phyloP scores from a whole-genome alignment of 1,139 yeast species.

The Candida sp. region DNA sequence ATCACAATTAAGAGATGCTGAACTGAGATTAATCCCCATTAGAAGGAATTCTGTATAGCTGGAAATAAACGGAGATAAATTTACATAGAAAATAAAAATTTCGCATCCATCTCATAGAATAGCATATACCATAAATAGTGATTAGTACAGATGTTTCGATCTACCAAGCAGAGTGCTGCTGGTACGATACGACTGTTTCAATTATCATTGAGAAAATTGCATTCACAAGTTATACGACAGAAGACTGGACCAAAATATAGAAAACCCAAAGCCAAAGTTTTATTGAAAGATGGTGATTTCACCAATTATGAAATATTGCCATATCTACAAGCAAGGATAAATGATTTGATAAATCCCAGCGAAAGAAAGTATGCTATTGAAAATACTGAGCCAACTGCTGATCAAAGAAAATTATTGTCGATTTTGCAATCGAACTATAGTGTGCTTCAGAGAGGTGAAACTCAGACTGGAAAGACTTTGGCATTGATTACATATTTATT shows the following conservation, averaged over 20 bases:
- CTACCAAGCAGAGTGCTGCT: neutral
- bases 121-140: neutral
- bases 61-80: too few species aligned
- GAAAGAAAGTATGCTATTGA: conserved; percentile 6
- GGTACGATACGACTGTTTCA: neutral
- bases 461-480: conserved; percentile 23
- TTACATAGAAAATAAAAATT: neutral
- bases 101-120: neutral
- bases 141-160: neutral
- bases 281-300: conserved; percentile 13
- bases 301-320: conserved; percentile 24
- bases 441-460: conserved; percentile 14
- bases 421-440: conserved; percentile 17
- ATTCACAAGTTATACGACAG: neutral
- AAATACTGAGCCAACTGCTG: conserved; percentile 19
- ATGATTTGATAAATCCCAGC: conserved; percentile 8
- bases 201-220: neutral
- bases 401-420: conserved; percentile 20
- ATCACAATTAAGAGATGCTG: conserved; percentile 12
- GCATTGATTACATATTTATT: conserved; percentile 20
- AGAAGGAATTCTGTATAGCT: conserved; percentile 53
- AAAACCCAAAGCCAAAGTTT: neutral
- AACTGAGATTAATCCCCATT: conserved; percentile 23
- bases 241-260: neutral
- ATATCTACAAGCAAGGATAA: conserved; percentile 22